phyloP scores from a whole-genome alignment of 352 stramenopile species.

The Pythium biforme region DNA sequence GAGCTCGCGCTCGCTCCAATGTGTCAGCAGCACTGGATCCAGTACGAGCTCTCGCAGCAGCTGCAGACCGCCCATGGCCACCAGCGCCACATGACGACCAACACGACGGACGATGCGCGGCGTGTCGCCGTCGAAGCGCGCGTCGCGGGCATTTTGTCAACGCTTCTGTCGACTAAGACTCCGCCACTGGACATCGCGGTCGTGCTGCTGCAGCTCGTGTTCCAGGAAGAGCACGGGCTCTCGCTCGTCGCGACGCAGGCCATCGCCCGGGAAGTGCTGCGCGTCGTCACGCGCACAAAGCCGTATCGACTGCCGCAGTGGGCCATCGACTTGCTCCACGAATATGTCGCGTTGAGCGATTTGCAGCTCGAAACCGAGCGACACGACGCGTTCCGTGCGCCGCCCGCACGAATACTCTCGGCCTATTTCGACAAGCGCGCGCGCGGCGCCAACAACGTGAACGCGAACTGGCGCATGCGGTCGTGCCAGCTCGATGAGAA shows the following conservation, averaged over 20 bases:
- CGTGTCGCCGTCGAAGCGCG: conserved; percentile 16
- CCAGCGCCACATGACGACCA: no score
- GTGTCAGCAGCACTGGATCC: conserved; percentile 61
- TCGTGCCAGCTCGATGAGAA: conserved; percentile 48
- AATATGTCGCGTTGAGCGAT: conserved; percentile 57
- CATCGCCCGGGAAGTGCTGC: conserved; percentile 45
- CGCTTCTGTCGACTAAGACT: conserved; percentile 33
- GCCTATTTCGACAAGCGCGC: conserved; percentile 64
- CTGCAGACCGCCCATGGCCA: not conserved
- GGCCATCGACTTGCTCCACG: conserved; percentile 52
- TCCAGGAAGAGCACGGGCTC: conserved; percentile 30
- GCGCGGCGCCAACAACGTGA: conserved; percentile 44
- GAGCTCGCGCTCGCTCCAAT: conserved; percentile 42
- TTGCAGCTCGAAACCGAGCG: conserved; percentile 56
- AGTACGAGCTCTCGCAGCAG: conserved; percentile 46
- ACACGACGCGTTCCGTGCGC: conserved; percentile 43
- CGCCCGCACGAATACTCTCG: conserved; percentile 30
- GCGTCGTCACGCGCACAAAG: conserved; percentile 19
- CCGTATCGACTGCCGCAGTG: conserved; percentile 46
- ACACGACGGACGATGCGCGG: conserved; percentile 1
- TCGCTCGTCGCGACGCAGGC: conserved; percentile 30
- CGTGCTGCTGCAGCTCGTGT: conserved; percentile 55
- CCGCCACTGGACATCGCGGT: conserved; percentile 52
- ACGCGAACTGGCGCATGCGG: conserved; percentile 76
- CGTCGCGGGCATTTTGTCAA: conserved; percentile 11